Evolutionary conservation across 148 eudicot genomes (phyloP), one percentile per base, ranked within the genome.

Genomic region (Drosera capensis): DNA sequence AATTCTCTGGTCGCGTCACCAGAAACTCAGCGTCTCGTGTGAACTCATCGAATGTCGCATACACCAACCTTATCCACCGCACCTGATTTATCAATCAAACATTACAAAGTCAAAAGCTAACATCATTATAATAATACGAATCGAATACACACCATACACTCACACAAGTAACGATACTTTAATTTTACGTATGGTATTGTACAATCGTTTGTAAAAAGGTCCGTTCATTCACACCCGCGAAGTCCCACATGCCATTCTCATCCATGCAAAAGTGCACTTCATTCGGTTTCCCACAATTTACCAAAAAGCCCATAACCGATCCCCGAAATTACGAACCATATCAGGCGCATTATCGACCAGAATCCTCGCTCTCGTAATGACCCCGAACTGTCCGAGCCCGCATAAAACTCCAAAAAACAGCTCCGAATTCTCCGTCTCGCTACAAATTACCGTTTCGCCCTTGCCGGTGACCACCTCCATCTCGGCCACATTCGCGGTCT

Each of bases 331-430:
- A 63, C 62, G 7, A 22, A 85, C 95, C 95, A 67, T 77, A 23
- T 74, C 60, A 7, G 96, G 96, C 0, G 88, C 77, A 1, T 48
- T 58, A 47, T 76, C 87, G 7, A 86, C 71, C 40, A 74, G 43
- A 29, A 86, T 54, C 52, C 77, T 56, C 2, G 95, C 95, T n/a
- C 93, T 66, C 11, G 95, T 78, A 28, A 86, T 76, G 7, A 82
- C 59, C 9, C 96, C 96, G 25, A 86, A 86, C 66, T 86, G 96
- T 1, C 96, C 96, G 15, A 86, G 87, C 9, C 96, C 96, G 8
- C 96, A 93, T 42, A 86, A 94, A 56, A 70, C 81, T 2, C 66
- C 48, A 51, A 58, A 76, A 44, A 75, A 86, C 3, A 86, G 66
- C 5, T 82, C 82, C 1, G 77, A 46, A 22, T 70, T 39, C 14